phyloP scores from a whole-genome alignment of 192 early-diverging fungal genomes.

The Podila horticola region DNA sequence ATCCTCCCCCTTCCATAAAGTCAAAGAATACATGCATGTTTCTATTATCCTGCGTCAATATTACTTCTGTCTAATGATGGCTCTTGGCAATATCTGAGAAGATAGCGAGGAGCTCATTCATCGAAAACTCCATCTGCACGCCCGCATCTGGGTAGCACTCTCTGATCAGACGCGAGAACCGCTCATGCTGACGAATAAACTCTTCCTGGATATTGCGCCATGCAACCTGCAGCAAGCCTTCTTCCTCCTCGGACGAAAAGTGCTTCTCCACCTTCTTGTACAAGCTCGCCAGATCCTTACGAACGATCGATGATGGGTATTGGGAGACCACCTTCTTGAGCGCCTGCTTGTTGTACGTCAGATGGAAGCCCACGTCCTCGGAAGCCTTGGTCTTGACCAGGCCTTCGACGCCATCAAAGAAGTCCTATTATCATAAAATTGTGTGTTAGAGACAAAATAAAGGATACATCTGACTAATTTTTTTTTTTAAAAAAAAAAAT shows the following conservation, averaged over 20 bases:
- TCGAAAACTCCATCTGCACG: slow-evolving; percentile 87
- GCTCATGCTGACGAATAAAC: slow-evolving; percentile 78
- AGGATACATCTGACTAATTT: background rate
- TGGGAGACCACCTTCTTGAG: slow-evolving; percentile 87
- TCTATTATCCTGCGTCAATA: too few species aligned
- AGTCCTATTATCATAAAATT: slow-evolving; percentile 68
- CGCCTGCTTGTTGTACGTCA: slow-evolving; percentile 85
- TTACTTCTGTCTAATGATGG: slow-evolving; percentile 27
- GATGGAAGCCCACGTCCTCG: slow-evolving; percentile 84
- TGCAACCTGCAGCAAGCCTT: slow-evolving; percentile 83
- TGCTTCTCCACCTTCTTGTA: slow-evolving; percentile 97
- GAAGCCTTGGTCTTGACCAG: slow-evolving; percentile 77
- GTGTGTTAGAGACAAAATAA: background rate
- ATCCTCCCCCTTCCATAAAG: too few species aligned
- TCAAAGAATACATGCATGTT: too few species aligned
- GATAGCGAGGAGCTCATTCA: slow-evolving; percentile 78
- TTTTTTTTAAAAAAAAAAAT: background rate
- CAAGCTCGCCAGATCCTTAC: slow-evolving; percentile 79
- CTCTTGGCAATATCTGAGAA: slow-evolving; percentile 75
- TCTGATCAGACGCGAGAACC: slow-evolving; percentile 84
- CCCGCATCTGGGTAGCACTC: slow-evolving; percentile 89
- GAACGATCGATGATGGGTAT: slow-evolving; percentile 86
- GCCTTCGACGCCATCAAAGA: slow-evolving; percentile 96
- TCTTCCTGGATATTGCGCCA: slow-evolving; percentile 95
- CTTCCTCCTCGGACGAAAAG: slow-evolving; percentile 86